Percentiles rank a stretch among this genome's conserved stretches.
phyloP scores from a whole-genome alignment of 768 basidiomycete species.

The Chalciporus sphaerocephalus region DNA sequence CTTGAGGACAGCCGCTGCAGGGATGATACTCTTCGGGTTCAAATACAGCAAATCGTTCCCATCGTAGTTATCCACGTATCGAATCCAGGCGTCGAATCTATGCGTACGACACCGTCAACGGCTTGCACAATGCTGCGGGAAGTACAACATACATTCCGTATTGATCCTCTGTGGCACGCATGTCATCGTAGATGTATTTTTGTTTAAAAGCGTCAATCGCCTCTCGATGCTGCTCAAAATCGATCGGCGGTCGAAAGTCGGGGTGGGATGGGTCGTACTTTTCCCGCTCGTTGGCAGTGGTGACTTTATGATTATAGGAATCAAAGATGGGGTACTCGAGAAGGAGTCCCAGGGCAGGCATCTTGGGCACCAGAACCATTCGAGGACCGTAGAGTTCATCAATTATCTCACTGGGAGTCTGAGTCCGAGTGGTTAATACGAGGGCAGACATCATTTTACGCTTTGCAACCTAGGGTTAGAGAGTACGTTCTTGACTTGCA shows the following conservation, averaged over 20 bases:
- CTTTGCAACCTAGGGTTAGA: conserved; percentile 39
- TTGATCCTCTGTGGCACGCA: conserved; percentile 80
- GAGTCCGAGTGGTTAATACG: conserved; percentile 74
- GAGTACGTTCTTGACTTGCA: conserved; percentile 1
- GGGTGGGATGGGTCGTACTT: conserved; percentile 49
- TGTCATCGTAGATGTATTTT: conserved; percentile 77
- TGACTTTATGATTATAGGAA: conserved; percentile 64
- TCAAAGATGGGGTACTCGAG: conserved; percentile 84
- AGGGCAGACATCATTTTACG: conserved; percentile 95
- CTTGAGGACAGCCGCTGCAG: conserved; percentile 61
- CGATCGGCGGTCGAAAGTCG: conserved; percentile 67
- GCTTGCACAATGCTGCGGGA: neutral
- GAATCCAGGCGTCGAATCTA: conserved; percentile 85
- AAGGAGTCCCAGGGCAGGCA: conserved; percentile 89
- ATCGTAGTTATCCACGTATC: conserved; percentile 65
- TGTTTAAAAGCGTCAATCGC: conserved; percentile 81
- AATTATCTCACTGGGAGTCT: conserved; percentile 69
- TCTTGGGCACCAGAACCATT: conserved; percentile 84
- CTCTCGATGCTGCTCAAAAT: conserved; percentile 64
- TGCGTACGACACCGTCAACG: neutral
- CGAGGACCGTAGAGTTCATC: conserved; percentile 77
- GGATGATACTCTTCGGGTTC: conserved; percentile 75
- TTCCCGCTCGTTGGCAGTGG: conserved; percentile 34
- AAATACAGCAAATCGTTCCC: conserved; percentile 77
- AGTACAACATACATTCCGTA: conserved; percentile 54